Evolutionary conservation across 768 basidiomycete genomes (phyloP).

Genomic region (Sutorius australiensis): DNA sequence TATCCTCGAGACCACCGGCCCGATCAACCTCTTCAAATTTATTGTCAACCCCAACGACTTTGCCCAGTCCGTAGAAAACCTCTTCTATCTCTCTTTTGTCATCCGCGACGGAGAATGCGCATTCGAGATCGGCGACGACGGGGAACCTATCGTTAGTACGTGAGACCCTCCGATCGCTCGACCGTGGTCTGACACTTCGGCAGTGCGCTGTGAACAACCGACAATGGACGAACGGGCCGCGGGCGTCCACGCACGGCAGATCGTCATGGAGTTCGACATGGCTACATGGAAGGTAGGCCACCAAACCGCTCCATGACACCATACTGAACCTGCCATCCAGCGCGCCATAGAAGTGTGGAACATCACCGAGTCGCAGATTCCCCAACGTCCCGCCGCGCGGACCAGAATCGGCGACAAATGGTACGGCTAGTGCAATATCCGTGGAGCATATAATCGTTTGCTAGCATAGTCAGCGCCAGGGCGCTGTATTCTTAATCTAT

Average conservation of each 20-base stretch:
- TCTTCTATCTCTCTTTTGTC: slow-evolving; percentile 93
- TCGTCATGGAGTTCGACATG: slow-evolving; percentile 91
- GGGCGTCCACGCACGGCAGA: slow-evolving; percentile 72
- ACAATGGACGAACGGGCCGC: slow-evolving; percentile 57
- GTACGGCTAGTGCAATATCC: slow-evolving; percentile 49
- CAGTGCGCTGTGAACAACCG: slow-evolving; percentile 65
- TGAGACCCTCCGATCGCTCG: slow-evolving; percentile 1
- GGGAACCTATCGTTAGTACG: slow-evolving; percentile 75
- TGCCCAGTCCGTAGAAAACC: slow-evolving; percentile 92
- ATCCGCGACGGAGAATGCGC: slow-evolving; percentile 82
- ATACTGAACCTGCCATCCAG: slow-evolving; percentile 36
- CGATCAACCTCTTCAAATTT: slow-evolving; percentile 80
- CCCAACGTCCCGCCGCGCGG: slow-evolving; percentile 59
- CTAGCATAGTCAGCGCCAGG: background rate
- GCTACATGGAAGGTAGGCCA: slow-evolving; percentile 75
- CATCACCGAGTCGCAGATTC: slow-evolving; percentile 73
- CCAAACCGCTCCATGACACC: background rate
- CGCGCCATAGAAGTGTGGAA: slow-evolving; percentile 84
- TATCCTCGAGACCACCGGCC: slow-evolving; percentile 47
- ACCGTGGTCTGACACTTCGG: background rate
- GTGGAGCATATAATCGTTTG: background rate
- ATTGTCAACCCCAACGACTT: slow-evolving; percentile 88
- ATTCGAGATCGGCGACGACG: slow-evolving; percentile 61
- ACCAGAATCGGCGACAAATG: slow-evolving; percentile 62
- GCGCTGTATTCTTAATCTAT: slow-evolving; percentile 19